Evolutionary conservation across 352 stramenopile species (phyloP).

Genomic region (Pythium rishiriense): DNA sequence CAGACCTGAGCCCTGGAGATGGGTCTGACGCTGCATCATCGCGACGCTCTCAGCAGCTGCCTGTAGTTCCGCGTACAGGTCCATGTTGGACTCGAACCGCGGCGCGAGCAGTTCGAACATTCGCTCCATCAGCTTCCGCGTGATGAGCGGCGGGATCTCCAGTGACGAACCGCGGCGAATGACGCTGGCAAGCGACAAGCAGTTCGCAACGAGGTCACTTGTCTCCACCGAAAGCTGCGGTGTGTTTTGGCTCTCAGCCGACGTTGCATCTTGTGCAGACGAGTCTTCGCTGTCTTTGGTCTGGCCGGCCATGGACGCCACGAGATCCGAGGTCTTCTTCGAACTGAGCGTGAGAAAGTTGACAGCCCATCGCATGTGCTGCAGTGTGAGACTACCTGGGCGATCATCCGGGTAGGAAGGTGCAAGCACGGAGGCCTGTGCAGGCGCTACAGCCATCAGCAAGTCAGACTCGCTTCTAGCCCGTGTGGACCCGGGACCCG

Average conservation of each 20-base stretch:
- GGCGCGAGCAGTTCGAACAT: conserved; percentile 64
- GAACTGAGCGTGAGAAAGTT: conserved; percentile 52
- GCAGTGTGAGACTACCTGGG: conserved; percentile 31
- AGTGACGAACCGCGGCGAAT: conserved; percentile 30
- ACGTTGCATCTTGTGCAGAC: neutral
- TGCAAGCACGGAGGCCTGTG: neutral
- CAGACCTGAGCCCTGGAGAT: neutral
- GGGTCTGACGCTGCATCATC: conserved; percentile 29
- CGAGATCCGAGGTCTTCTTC: conserved; percentile 36
- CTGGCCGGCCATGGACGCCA: conserved; percentile 26
- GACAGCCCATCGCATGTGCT: conserved; percentile 70
- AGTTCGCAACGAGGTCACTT: conserved; percentile 51
- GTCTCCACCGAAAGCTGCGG: conserved; percentile 37
- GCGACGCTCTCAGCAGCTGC: conserved; percentile 33
- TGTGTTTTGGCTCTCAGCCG: neutral
- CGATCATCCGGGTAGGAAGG: conserved; percentile 2
- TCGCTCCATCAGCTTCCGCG: conserved; percentile 62
- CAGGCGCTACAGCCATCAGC: neutral
- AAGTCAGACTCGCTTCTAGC: neutral
- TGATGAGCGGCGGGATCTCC: conserved; percentile 44
- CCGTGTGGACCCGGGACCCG: neutral
- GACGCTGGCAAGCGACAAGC: conserved; percentile 59
- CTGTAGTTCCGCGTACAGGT: conserved; percentile 61
- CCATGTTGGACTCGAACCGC: conserved; percentile 54
- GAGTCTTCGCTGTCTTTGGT: neutral